Percentiles rank a stretch among this genome's conserved stretches.
Conservation (phyloP, 352 stramenopile species). For the Pythium diclinum region DNA sequence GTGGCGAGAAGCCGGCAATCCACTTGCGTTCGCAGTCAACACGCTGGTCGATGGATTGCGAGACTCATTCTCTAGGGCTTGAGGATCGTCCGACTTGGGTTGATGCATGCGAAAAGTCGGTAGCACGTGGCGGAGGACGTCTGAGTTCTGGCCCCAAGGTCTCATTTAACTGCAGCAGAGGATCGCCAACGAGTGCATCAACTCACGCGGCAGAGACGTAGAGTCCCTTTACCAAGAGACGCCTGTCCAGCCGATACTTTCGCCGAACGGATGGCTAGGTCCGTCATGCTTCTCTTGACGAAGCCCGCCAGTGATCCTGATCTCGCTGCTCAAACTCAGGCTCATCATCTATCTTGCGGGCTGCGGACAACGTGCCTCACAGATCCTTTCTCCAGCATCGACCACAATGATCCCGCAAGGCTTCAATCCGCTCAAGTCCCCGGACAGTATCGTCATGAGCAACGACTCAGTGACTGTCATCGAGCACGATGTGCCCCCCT, state of each 20-base stretch:
- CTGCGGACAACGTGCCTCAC: neutral
- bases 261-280: neutral
- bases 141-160: neutral
- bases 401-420: neutral
- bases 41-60: neutral
- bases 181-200: neutral
- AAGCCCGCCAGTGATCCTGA: neutral
- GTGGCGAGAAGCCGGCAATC: neutral
- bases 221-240: neutral
- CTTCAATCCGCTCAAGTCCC: slow-evolving; percentile 5
- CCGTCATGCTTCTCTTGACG: neutral
- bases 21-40: neutral
- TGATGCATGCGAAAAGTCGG: neutral
- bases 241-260: neutral
- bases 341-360: neutral
- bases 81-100: neutral
- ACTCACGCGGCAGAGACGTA: neutral
- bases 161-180: neutral
- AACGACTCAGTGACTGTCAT: neutral
- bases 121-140: neutral
- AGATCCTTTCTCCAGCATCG: neutral
- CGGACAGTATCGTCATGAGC: neutral
- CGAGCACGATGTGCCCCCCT: slow-evolving; percentile 4
- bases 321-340: neutral
- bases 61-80: neutral